Base-by-base conservation (phyloP, 2,329 filamentous ascomycete genomes). In the Knufia petricola region DNA sequence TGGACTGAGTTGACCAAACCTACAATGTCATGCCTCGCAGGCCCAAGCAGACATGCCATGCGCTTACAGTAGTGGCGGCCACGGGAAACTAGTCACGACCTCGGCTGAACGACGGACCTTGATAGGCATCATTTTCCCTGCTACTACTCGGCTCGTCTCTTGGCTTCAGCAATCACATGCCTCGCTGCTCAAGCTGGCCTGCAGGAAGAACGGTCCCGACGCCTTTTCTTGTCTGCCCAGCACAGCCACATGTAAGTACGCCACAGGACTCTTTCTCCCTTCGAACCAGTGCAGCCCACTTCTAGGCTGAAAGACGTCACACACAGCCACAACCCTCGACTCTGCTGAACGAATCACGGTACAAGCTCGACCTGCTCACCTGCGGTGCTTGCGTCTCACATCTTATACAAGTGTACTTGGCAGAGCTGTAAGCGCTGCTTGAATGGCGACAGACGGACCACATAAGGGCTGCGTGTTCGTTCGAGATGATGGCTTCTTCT, bases 361-460 rank as follows among this genome's bases (percentile, higher is more conserved):
- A 10, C 39, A 42, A 21, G 7, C 28, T 28, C 28, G 15, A 8
- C 26, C 12, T 12, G 26, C 26, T 28, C 12, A 12, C 6, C 26
- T 36, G 32, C 32, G 13, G n/a, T 36, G 7, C 15, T 42, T 42
- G 6, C 21, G n/a, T 34, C 41, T 21, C 30, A 24, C 31, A n/a
- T 46, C 30, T 36, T 12, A 36, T 36, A 8, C 31, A 12, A 12
- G 30, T 13, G 17, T 17, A 34, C 42, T 36, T 36, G 42, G 42
- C 42, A 23, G n/a, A n/a, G 15, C 42, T 46, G 26, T 30, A 36
- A 36, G 31, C 28, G 28, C 28, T 36, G 28, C 15, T 34, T 21
- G 15, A 21, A 15, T 9, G 17, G 42, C 20, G 42, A 46, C 37
- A 26, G 42, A 46, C 30, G 42, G 42, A 30, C 42, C 36, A 36